Evolutionary conservation across 1,284 basidiomycete genomes (phyloP).

Genomic region (Paramarasmius palmivorus): DNA sequence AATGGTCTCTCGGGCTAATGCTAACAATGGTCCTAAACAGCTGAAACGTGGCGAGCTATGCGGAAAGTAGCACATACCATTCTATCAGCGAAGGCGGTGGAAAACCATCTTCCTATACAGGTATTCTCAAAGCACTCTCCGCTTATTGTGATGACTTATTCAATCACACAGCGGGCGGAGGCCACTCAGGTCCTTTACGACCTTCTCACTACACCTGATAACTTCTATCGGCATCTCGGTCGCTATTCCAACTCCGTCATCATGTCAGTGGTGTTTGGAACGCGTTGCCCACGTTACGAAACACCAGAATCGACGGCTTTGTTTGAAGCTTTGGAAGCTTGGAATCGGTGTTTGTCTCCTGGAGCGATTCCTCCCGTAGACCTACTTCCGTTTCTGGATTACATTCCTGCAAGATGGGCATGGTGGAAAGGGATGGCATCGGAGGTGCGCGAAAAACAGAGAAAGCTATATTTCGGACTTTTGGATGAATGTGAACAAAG

Average conservation of each 20-base stretch:
- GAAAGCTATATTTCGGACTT: constrained; percentile 20
- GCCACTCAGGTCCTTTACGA: constrained; percentile 34
- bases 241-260: constrained; percentile 32
- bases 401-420: constrained; percentile 28
- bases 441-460: constrained; percentile 20
- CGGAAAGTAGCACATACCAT: constrained; percentile 29
- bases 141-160: neutral
- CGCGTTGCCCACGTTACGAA: constrained; percentile 25
- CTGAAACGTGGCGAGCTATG: constrained; percentile 28
- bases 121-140: neutral
- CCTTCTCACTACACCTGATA: constrained; percentile 28
- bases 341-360: constrained; percentile 23
- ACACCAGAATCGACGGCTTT: constrained; percentile 18
- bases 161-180: constrained; percentile 26
- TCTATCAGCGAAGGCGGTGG: constrained; percentile 25
- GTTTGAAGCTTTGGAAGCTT: constrained; percentile 22
- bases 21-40: constrained; percentile 11
- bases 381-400: constrained; percentile 28
- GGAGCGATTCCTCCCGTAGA: constrained; percentile 30
- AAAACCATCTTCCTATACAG: constrained; percentile 24
- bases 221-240: constrained; percentile 27
- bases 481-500: constrained; percentile 11
- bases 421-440: constrained; percentile 23
- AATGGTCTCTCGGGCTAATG: neutral
- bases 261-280: constrained; percentile 31